Base-by-base conservation (phyloP, 257 asterid genomes). In the Avicennia marina region DNA sequence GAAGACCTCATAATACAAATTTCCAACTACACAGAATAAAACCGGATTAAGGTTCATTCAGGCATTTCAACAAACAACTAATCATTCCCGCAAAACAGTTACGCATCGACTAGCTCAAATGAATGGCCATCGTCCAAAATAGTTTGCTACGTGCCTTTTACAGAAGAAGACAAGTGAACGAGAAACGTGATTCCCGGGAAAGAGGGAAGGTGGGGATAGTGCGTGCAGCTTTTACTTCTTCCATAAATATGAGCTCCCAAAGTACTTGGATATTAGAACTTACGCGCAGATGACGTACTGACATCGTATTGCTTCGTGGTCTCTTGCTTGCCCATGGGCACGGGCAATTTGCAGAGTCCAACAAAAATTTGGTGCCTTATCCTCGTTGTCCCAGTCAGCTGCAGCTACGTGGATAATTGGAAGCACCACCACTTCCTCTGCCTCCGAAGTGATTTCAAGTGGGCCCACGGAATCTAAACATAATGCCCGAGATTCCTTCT, bases 11-110 rank as follows among this genome's bases (percentile, higher is more conserved):
- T 19, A 38, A 32, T 10, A 18, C 20, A 39, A 18, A 34, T 27
- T 15, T 19, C 32, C 61, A 40, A 18, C 9, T 11, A 53, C 5
- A 4, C 13, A 17, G 3, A 51, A 25, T 17, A 31, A 19, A 34
- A 56, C 3, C 25, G 24, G 11, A 55, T 2, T 6, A 61, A 60
- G 31, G 10, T 38, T 63, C 53, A 31, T 21, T 46, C 43, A 32
- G 60, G 56, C 75, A 62, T 72, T 72, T 66, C 48, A 60, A 22
- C 75, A 66, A 73, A 66, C 77, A 72, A 0, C 22, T 72, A 15
- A 39, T 13, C 47, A 9, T 11, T 65, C 31, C 29, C 4, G 19
- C 9, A 33, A 49, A 16, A 36, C n/a, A 17, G 6, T 2, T 31
- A 8, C 40, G 3, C 18, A 13, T 19, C 18, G n/a, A 18, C 44